Evolutionary conservation across 768 basidiomycete genomes (phyloP).

Genomic region (Hydnum rufescens): DNA sequence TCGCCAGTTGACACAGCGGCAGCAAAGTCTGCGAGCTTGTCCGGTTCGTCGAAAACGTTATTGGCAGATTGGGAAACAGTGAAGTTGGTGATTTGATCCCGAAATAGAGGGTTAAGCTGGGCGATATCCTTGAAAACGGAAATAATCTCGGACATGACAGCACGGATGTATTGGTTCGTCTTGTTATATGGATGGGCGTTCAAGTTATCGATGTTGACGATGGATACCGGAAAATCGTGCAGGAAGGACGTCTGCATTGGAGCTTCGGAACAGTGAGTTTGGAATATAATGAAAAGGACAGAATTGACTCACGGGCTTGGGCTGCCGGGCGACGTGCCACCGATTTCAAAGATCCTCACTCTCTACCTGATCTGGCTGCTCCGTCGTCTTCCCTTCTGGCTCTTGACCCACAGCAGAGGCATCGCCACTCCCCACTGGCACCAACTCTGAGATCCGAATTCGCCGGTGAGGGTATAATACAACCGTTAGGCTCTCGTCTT

Average conservation of each 20-base stretch:
- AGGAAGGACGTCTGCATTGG: constrained; percentile 72
- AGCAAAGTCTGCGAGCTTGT: constrained; percentile 92
- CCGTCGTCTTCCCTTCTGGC: constrained; percentile 12
- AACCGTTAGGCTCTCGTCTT: constrained; percentile 81
- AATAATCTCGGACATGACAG: constrained; percentile 91
- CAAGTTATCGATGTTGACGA: constrained; percentile 78
- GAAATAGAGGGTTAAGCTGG: constrained; percentile 90
- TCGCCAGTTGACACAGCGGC: constrained; percentile 93
- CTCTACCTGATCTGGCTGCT: no score
- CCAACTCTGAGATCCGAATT: constrained; percentile 70
- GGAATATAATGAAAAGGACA: no score
- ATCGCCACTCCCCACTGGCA: constrained; percentile 36
- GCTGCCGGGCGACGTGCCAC: no score
- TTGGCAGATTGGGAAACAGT: constrained; percentile 80
- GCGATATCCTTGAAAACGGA: constrained; percentile 98
- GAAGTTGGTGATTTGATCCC: constrained; percentile 94
- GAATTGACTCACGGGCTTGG: no score
- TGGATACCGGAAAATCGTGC: constrained; percentile 60
- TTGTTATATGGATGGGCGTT: constrained; percentile 66
- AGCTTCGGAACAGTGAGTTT: constrained; percentile 24
- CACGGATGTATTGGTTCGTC: constrained; percentile 86
- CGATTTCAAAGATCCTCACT: no score
- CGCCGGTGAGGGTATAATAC: constrained; percentile 87
- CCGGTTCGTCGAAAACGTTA: constrained; percentile 93
- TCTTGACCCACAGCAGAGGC: constrained; percentile 18